phyloP scores from a whole-genome alignment of 1,139 yeast species.

The Suhomyces taliae region DNA sequence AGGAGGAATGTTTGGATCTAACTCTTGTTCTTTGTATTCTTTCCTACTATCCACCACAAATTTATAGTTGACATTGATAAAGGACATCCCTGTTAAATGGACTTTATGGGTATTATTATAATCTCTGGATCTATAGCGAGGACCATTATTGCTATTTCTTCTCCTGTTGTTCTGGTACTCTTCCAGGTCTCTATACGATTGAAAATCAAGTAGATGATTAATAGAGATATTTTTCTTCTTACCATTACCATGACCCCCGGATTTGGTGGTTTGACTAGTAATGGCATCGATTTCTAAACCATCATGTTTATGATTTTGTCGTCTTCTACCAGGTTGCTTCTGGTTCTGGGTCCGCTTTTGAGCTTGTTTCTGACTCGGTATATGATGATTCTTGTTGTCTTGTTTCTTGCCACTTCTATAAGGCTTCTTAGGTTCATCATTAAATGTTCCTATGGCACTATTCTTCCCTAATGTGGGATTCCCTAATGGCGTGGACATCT shows the following conservation, averaged over 20 bases:
- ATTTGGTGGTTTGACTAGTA: background rate
- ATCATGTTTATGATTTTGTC: constrained; percentile 1
- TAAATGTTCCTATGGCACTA: background rate
- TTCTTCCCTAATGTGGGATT: background rate
- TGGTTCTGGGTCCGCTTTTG: constrained; percentile 5
- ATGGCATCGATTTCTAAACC: background rate
- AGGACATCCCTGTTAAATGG: constrained; percentile 66
- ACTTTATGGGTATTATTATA: constrained; percentile 18
- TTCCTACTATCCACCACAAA: constrained; percentile 70
- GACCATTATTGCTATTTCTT: constrained; percentile 10
- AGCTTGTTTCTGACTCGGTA: constrained; percentile 5
- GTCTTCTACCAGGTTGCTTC: constrained; percentile 2
- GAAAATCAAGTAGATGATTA: constrained; percentile 64
- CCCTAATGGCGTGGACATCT: background rate
- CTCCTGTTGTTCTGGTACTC: constrained; percentile 33
- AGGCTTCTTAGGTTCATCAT: background rate
- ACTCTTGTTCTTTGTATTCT: constrained; percentile 54
- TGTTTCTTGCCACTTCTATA: background rate
- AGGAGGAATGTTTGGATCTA: constrained; percentile 76
- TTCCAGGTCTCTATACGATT: constrained; percentile 52
- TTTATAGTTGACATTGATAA: constrained; percentile 81
- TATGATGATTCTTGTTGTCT: background rate
- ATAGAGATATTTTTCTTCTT: constrained; percentile 59
- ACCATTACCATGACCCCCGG: constrained; percentile 21
- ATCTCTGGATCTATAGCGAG: constrained; percentile 4